These are phyloP conservation scores for Ananas comosus DNA, from an alignment of 176 grass and related monocot species.

Conservation along the genomic window DNA sequence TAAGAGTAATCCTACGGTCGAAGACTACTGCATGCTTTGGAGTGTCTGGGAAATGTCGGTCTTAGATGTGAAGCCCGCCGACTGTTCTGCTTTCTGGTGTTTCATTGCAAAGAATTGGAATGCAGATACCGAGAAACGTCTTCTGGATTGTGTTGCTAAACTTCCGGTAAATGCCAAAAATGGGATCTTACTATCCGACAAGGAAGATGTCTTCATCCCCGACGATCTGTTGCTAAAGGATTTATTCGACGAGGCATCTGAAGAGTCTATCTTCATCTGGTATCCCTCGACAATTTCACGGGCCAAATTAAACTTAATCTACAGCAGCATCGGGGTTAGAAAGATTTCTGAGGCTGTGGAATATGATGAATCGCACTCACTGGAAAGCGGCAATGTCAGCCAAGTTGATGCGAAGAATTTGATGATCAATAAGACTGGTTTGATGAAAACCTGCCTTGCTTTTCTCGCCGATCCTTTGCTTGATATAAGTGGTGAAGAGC, in stretches of 20 bases:
- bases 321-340: constrained; percentile 34
- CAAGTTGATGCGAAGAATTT: not conserved
- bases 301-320: constrained; percentile 34
- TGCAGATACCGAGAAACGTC: constrained; percentile 5
- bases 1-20: constrained; percentile 16
- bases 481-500: constrained; percentile 19
- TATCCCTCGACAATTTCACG: constrained; percentile 31
- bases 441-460: constrained; percentile 32
- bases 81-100: constrained; percentile 52
- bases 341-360: constrained; percentile 37
- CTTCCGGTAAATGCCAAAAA: constrained; percentile 28
- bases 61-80: not conserved
- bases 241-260: constrained; percentile 32
- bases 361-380: constrained; percentile 26
- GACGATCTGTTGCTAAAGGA: constrained; percentile 54
- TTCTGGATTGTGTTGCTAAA: constrained; percentile 23
- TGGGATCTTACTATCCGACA: constrained; percentile 31
- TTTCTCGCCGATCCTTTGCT: constrained; percentile 35
- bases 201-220: constrained; percentile 45
- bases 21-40: constrained; percentile 50
- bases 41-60: constrained; percentile 35
- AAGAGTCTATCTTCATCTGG: constrained; percentile 46
- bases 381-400: not conserved
- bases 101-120: constrained; percentile 44
- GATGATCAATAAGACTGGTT: constrained; percentile 23